Base-by-base conservation (phyloP, 2,329 filamentous ascomycete genomes). In the Microdochium trichocladiopsis region DNA sequence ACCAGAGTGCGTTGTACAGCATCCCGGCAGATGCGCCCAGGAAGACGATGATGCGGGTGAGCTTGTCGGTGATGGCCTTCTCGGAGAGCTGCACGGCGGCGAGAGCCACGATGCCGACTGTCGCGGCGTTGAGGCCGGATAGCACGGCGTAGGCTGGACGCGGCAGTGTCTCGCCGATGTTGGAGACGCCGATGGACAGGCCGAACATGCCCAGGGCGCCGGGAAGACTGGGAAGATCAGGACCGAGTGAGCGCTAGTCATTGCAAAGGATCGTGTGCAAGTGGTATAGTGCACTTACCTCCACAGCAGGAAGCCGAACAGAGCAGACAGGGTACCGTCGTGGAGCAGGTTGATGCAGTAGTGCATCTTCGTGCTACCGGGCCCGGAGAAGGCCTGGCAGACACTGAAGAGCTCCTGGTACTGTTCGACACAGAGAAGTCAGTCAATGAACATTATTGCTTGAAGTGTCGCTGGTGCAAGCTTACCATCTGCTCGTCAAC, bases 391-490 rank as follows among this genome's bases (percentile, higher is more conserved):
- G 1, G 82, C 82, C 67, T 90, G 86, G 18, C 77, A 81, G 47
- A 90, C 69, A 23, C 82, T 84, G 64, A 90, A 90, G 0, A 90
- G 74, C 60, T 90, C 86, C 64, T 87, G 83, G 65, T 85, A 89
- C 82, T 86, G 21, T 21, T 37, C 33, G 5, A n/a, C 33, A 37
- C 12, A 18, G n/a, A 10, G 18, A 3, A 23, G 5, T 16, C 9
- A n/a, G 18, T 8, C 21, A 11, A 9, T 18, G 41, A 6, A 3
- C 5, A 4, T 31, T 8, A 8, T 14, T 31, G 8, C 14, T 8
- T 8, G 8, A 31, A 14, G 28, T 14, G 14, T 8, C 8, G 14
- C 12, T 16, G 8, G 28, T 8, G 28, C 28, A 37, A 3, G 57
- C 70, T 56, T 64, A 85, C 83, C 53, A 83, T 77, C 59, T 87